phyloP scores from a whole-genome alignment of 148 eudicot species.

The Selenicereus undatus region DNA sequence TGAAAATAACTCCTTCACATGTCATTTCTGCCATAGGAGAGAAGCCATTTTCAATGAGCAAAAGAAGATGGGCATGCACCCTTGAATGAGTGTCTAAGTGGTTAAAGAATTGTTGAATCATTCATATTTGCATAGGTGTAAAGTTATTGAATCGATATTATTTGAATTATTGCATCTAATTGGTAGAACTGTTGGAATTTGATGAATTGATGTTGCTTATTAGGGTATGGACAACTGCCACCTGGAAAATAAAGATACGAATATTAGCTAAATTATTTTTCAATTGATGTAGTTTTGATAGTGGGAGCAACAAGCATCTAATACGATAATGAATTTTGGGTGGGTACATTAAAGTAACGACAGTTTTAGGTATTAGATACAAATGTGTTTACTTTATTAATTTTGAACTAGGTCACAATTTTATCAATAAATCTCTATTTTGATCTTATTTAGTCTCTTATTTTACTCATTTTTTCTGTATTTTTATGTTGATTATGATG shows the following conservation, averaged over 20 bases:
- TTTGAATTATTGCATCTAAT: neutral
- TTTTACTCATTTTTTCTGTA: too few species aligned
- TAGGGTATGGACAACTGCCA: neutral
- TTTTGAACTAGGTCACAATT: too few species aligned
- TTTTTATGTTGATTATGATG: too few species aligned
- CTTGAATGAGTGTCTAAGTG: neutral
- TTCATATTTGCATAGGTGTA: conserved; percentile 15
- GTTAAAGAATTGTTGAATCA: conserved; percentile 6
- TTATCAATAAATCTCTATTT: too few species aligned
- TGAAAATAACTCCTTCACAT: neutral
- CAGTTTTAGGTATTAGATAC: too few species aligned
- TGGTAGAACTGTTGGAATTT: neutral
- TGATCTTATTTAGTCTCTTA: too few species aligned
- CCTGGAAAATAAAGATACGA: neutral
- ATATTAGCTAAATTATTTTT: neutral
- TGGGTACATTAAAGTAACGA: neutral
- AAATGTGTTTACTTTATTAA: too few species aligned
- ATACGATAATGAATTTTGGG: neutral
- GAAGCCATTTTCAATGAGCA: too few species aligned
- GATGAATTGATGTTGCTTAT: neutral
- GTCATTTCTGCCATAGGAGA: neutral
- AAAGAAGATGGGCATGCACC: neutral
- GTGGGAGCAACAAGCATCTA: neutral
- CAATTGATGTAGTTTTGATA: neutral
- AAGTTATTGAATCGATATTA: conserved; percentile 8